Evolutionary conservation across 306 rosid species (phyloP).

Genomic region (Acacia confusa): DNA sequence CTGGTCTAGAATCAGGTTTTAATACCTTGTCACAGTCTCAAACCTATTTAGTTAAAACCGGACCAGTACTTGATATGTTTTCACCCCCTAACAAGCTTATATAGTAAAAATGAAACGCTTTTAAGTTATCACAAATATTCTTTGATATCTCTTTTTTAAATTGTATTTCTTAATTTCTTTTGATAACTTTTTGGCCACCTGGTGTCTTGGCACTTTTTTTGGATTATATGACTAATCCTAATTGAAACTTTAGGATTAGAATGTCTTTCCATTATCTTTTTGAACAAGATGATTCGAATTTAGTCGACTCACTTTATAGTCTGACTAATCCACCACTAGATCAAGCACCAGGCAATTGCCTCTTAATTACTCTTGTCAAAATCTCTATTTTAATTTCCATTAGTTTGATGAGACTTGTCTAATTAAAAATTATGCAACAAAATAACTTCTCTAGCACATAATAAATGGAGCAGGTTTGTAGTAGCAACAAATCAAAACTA

Average conservation of each 20-base stretch:
- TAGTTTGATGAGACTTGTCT: neutral
- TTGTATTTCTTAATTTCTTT: neutral
- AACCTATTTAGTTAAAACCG: too few relatives aligned
- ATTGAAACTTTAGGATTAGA: too few relatives aligned
- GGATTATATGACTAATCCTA: too few relatives aligned
- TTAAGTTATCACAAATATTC: neutral
- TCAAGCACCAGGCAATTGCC: too few relatives aligned
- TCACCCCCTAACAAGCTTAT: neutral
- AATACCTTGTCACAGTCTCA: too few relatives aligned
- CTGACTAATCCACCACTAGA: too few relatives aligned
- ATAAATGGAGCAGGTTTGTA: neutral
- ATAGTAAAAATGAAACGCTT: neutral
- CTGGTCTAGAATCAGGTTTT: too few relatives aligned
- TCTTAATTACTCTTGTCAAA: neutral
- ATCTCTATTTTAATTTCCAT: neutral
- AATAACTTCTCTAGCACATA: neutral
- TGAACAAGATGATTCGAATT: too few relatives aligned
- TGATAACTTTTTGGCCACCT: too few relatives aligned
- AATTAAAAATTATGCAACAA: neutral
- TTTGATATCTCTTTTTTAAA: neutral
- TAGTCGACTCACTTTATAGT: too few relatives aligned
- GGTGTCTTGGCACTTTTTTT: too few relatives aligned
- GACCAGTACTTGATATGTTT: too few relatives aligned
- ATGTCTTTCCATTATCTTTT: accelerated
- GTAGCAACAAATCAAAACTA: neutral